These are phyloP conservation scores for Penicillium sp. DNA, from an alignment of 2,329 filamentous ascomycete species.

Conservation along the genomic window DNA sequence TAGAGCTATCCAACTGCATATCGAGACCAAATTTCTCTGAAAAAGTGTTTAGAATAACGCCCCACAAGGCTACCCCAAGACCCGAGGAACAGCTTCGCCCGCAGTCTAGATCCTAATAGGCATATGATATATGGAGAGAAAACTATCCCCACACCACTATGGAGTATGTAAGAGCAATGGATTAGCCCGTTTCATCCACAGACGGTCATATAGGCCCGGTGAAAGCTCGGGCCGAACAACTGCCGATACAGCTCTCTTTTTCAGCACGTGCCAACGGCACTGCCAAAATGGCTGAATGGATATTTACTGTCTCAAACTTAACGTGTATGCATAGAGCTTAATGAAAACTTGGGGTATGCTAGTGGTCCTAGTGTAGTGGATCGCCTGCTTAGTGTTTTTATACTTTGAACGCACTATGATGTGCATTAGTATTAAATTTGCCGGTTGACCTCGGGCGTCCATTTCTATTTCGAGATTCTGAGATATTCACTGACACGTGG, in stretches of 20 bases:
- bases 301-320: not conserved
- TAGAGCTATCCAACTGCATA: not conserved
- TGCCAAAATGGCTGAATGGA: not conserved
- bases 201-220: conserved; percentile 58
- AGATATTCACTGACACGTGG: no score
- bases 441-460: not conserved
- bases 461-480: not conserved
- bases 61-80: not conserved
- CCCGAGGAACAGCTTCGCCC: conserved; percentile 12
- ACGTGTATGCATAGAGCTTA: not conserved
- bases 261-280: not conserved
- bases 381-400: not conserved
- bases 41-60: not conserved
- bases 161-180: conserved; percentile 59
- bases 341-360: not conserved
- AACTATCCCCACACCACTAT: conserved; percentile 14
- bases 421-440: not conserved
- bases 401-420: not conserved
- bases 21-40: not conserved
- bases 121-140: conserved; percentile 21
- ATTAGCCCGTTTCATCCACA: conserved; percentile 72
- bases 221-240: not conserved
- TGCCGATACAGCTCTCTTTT: not conserved
- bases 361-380: not conserved
- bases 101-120: conserved; percentile 13